A percentile compares a stretch with the other conserved stretches of the same genome.
Evolutionary conservation across 2,329 filamentous ascomycete species (phyloP).

Genomic region (Xylariaceae sp.): DNA sequence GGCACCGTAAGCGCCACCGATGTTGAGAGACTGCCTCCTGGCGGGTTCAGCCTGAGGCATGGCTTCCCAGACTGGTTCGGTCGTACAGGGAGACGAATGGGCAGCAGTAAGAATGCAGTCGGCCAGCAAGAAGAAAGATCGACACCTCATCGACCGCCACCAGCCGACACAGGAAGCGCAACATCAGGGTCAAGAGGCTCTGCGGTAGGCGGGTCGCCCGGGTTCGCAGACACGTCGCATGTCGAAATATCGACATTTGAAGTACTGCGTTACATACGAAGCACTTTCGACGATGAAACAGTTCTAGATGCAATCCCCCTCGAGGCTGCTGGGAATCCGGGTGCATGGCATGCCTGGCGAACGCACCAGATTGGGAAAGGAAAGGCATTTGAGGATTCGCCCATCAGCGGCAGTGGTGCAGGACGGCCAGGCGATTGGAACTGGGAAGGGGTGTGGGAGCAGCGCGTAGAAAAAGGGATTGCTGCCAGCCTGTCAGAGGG

Average conservation of each 20-base stretch:
- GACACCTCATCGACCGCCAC: slow-evolving; percentile 26
- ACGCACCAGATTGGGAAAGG: slow-evolving; percentile 56
- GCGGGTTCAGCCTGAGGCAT: slow-evolving; percentile 84
- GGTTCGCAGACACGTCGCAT: slow-evolving; percentile 38
- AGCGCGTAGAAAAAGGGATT: slow-evolving; percentile 76
- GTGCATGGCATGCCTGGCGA: slow-evolving; percentile 92
- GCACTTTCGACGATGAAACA: slow-evolving; percentile 72
- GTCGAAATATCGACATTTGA: slow-evolving; percentile 55
- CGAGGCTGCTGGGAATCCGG: slow-evolving; percentile 80
- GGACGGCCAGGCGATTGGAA: slow-evolving; percentile 83
- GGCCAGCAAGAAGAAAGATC: slow-evolving; percentile 30
- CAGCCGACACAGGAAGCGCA: slow-evolving; percentile 17
- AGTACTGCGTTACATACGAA: slow-evolving; percentile 75
- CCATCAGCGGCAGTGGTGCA: slow-evolving; percentile 21
- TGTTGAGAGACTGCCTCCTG: slow-evolving; percentile 77
- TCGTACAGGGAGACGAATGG: slow-evolving; percentile 38
- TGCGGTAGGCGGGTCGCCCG: slow-evolving; percentile 25
- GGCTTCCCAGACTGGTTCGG: slow-evolving; percentile 90
- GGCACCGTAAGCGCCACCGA: slow-evolving; percentile 81
- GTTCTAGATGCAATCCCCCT: slow-evolving; percentile 77
- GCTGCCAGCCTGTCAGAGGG: slow-evolving; percentile 73
- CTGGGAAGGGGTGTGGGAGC: slow-evolving; percentile 96
- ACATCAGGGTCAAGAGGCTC: slow-evolving; percentile 22
- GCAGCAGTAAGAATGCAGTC: slow-evolving; percentile 37
- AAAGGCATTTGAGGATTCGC: slow-evolving; percentile 28